phyloP scores from a whole-genome alignment of 768 basidiomycete species.

The Ephemerocybe angulata region DNA sequence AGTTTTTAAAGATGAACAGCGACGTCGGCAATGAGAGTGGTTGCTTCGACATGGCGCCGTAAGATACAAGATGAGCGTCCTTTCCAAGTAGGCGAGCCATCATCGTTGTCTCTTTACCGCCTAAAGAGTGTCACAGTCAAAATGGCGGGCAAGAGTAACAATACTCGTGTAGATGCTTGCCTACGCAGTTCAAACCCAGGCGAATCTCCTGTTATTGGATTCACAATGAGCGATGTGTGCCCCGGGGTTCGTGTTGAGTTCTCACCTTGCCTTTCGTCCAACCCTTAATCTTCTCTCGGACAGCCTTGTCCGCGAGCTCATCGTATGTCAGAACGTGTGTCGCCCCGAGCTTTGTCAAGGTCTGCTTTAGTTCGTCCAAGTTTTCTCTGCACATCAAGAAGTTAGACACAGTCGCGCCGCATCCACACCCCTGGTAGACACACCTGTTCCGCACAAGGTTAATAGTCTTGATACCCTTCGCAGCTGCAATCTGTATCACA shows the following conservation, averaged over 20 bases:
- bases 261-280: constrained; percentile 64
- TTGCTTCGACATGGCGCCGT: constrained; percentile 87
- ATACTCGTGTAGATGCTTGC: constrained; percentile 19
- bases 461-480: constrained; percentile 67
- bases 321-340: constrained; percentile 77
- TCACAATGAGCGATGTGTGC: not conserved
- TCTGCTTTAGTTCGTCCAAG: constrained; percentile 44
- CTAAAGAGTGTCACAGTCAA: constrained; percentile 13
- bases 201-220: constrained; percentile 32
- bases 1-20: constrained; percentile 80
- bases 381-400: constrained; percentile 47
- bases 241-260: not conserved
- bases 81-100: constrained; percentile 69
- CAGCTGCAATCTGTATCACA: constrained; percentile 81
- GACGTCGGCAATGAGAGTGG: constrained; percentile 76
- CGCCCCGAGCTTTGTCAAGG: constrained; percentile 62
- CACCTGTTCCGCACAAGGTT: constrained; percentile 78
- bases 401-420: not conserved
- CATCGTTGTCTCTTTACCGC: constrained; percentile 62
- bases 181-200: constrained; percentile 51
- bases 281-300: constrained; percentile 51
- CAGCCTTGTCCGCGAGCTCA: constrained; percentile 56
- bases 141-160: no score
- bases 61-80: constrained; percentile 75
- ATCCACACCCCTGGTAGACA: constrained; percentile 7